Base-by-base conservation (phyloP, 2,329 filamentous ascomycete genomes). In the Pyricularia sp. region DNA sequence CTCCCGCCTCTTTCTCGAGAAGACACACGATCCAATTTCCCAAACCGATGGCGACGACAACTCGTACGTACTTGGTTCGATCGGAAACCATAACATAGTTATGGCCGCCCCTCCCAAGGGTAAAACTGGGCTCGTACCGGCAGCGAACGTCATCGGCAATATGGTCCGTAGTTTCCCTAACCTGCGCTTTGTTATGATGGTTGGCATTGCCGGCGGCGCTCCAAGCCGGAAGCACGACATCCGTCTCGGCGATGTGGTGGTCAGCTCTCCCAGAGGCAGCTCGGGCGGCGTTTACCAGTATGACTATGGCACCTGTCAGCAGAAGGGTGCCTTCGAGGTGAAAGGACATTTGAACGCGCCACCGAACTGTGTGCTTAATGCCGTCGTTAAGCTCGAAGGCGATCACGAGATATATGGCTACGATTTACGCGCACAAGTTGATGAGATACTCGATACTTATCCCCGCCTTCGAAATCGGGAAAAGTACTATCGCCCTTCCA, bases 31-130 rank as follows among this genome's bases (percentile, higher is more conserved):
- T 1, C 42, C 6, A 1, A 17, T 4, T 17, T 17, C 1, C 20
- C 20, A 50, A 17, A 4, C 42, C 12, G 25, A 58, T n/a, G 30
- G 70, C n/a, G 70, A 77, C 77, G 50, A 78, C 30, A 74, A 73
- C 65, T 75, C 74, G 31, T 81, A 81, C 68, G 71, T 71, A 3
- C 70, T 77, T 0, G 79, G 78, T 0, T 68, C 64, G 0, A 76
- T 80, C 0, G 74, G 74, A 0, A 69, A 69, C 17, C 78, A 81
- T 66, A 78, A 81, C 50, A 71, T 80, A 7, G 79, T 79, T 10
- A 75, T 81, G 17, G 73, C 75, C 31, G 70, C 68, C 2, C 67
- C 78, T 20, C 75, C 77, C 0, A 65, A 72, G 17, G 74, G 70
- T 12, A 50, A 73, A 9, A 74, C 75, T 65, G 76, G 77, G 1